A percentile compares a stretch with the other conserved stretches of the same genome.
Evolutionary conservation across 352 stramenopile genomes (phyloP).

Genomic region (Pythium folliculosum): DNA sequence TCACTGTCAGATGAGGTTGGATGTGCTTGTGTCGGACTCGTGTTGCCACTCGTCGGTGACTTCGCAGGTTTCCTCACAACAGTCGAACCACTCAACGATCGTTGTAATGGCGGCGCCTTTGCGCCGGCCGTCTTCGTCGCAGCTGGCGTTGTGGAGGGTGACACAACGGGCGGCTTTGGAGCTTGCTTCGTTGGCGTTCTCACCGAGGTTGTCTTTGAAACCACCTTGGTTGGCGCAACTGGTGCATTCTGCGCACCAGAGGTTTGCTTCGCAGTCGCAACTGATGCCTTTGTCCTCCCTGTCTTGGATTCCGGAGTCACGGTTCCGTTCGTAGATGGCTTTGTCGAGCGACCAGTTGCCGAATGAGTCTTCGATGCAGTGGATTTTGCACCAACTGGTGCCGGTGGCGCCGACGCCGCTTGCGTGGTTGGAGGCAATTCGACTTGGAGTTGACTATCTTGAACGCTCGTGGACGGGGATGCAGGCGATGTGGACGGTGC

Average conservation of each 20-base stretch:
- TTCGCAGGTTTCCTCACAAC: slow-evolving; percentile 14
- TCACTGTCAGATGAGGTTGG: slow-evolving; percentile 4
- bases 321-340: slow-evolving; percentile 3
- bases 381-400: not conserved
- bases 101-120: slow-evolving; percentile 11
- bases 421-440: not conserved
- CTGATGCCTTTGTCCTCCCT: not conserved
- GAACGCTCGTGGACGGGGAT: not conserved
- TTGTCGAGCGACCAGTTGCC: not conserved
- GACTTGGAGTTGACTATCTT: not conserved
- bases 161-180: not conserved
- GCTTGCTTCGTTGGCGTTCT: slow-evolving; percentile 2
- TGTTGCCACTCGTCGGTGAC: slow-evolving; percentile 24
- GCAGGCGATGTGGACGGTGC: not conserved
- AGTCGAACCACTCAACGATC: slow-evolving; percentile 27
- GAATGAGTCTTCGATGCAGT: not conserved
- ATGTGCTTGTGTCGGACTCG: slow-evolving; percentile 2
- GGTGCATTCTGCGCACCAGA: not conserved
- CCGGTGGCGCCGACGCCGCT: not conserved
- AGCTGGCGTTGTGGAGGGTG: not conserved
- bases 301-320: not conserved
- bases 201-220: not conserved
- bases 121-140: slow-evolving; percentile 15
- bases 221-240: not conserved
- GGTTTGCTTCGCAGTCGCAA: not conserved